Conservation (phyloP, 83 land plant genomes). For the Isoetes engelmannii region DNA sequence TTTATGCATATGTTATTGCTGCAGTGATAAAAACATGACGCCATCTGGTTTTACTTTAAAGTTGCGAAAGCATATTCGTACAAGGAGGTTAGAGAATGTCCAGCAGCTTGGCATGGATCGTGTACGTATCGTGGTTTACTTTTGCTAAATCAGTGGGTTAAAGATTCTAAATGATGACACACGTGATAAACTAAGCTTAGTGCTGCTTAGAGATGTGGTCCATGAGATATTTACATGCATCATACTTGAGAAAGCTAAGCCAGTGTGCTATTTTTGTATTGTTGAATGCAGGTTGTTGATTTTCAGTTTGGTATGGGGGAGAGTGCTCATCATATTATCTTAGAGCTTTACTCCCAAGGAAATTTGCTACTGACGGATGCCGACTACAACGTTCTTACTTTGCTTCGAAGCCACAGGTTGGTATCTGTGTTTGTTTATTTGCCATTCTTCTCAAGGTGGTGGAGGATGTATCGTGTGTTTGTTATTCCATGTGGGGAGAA, state of each 20-base stretch:
- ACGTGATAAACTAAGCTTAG: no score
- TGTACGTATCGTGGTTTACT: constrained; percentile 28
- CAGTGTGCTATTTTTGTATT: no score
- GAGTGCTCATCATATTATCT: constrained; percentile 75
- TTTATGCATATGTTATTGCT: background rate
- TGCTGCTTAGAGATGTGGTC: no score
- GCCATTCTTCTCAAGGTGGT: background rate
- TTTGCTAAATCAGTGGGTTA: background rate
- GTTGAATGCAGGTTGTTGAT: constrained; percentile 54
- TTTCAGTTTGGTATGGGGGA: constrained; percentile 93
- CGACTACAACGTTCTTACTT: constrained; percentile 70
- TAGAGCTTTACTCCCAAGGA: constrained; percentile 98
- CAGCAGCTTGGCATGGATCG: constrained; percentile 98
- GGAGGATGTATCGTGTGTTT: background rate
- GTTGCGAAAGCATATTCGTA: constrained; percentile 84
- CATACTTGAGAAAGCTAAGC: no score
- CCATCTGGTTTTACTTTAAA: constrained; percentile 98
- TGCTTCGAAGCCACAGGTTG: constrained; percentile 93
- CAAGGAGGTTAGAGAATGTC: constrained; percentile 93
- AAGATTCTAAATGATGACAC: no score
- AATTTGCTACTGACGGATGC: constrained; percentile 81
- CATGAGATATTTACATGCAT: no score
- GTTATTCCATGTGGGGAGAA: background rate
- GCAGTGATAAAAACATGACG: constrained; percentile 86
- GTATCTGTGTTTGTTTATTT: constrained; percentile 7